Conservation (phyloP, 257 asterid genomes). For the Solanum raphanifolium region DNA sequence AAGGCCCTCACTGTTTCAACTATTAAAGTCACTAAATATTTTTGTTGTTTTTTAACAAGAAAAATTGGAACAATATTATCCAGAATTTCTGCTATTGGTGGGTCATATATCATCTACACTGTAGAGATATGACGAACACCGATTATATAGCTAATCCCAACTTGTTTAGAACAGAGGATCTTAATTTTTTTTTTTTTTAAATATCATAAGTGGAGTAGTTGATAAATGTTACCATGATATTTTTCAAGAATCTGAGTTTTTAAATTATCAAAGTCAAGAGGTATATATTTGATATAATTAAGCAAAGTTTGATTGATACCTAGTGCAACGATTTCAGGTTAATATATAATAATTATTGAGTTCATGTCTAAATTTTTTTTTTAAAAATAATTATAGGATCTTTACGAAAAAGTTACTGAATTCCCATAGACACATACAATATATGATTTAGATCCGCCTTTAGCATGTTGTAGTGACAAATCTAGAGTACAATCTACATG, state of each 20-base stretch:
- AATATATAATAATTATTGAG: not conserved
- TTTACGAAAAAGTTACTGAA: not conserved
- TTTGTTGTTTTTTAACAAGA: not conserved
- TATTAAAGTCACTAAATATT: slow-evolving; percentile 9
- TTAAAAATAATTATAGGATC: not conserved
- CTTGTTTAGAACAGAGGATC: not conserved
- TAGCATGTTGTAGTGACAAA: not conserved
- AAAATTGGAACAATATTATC: not conserved
- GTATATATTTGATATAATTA: not conserved
- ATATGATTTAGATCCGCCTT: not conserved
- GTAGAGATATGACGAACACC: accelerated
- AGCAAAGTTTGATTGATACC: not conserved
- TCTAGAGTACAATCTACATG: not conserved
- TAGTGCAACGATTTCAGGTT: not conserved
- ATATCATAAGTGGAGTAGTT: no score
- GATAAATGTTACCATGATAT: not conserved
- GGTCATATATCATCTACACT: not conserved
- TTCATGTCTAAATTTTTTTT: no score
- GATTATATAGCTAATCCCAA: not conserved
- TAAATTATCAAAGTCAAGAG: not conserved
- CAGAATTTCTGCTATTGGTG: not conserved
- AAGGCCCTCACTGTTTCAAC: slow-evolving; percentile 7
- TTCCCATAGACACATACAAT: not conserved
- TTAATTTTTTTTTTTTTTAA: no score
- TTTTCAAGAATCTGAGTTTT: not conserved